A percentile compares a stretch with the other conserved stretches of the same genome.
These are phyloP conservation scores for Candida sanyaensis DNA, from an alignment of 1,139 yeast species.

Conservation along the genomic window DNA sequence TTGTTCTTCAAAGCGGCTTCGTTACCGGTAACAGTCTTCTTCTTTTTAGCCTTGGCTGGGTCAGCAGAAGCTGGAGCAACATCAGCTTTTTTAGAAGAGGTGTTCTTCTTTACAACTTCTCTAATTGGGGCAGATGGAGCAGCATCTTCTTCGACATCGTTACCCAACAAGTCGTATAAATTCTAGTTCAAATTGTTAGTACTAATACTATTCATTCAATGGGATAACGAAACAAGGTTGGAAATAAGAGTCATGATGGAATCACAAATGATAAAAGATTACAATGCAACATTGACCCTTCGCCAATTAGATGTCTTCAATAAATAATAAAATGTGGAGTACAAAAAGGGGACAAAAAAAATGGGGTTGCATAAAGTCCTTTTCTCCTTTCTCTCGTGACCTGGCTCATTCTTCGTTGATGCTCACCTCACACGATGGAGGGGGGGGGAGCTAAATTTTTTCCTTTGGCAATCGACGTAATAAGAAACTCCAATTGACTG, in stretches of 20 bases:
- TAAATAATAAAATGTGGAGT: not conserved
- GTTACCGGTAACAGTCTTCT: constrained; percentile 74
- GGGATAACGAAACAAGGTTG: not conserved
- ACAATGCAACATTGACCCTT: not conserved
- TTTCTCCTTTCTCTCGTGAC: not conserved
- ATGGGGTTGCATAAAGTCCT: not conserved
- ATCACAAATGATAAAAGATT: not conserved
- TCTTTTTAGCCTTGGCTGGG: constrained; percentile 79
- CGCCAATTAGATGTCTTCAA: not conserved
- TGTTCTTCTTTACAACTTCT: constrained; percentile 80
- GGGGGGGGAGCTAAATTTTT: not conserved
- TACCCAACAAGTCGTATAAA: constrained; percentile 55
- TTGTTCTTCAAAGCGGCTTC: constrained; percentile 86
- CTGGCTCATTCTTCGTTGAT: not conserved
- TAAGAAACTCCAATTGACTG: too few relatives aligned
- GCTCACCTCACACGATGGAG: constrained; percentile 1
- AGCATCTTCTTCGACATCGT: constrained; percentile 76
- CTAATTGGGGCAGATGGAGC: constrained; percentile 57
- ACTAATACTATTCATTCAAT: not conserved
- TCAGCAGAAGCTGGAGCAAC: constrained; percentile 82
- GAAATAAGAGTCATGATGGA: not conserved
- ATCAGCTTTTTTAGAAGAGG: constrained; percentile 89
- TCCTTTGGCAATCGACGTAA: too few relatives aligned
- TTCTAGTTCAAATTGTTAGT: constrained; percentile 22
- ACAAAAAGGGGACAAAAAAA: not conserved